Evolutionary conservation across 2,329 filamentous ascomycete genomes (phyloP).

Genomic region (Claviceps sp.): DNA sequence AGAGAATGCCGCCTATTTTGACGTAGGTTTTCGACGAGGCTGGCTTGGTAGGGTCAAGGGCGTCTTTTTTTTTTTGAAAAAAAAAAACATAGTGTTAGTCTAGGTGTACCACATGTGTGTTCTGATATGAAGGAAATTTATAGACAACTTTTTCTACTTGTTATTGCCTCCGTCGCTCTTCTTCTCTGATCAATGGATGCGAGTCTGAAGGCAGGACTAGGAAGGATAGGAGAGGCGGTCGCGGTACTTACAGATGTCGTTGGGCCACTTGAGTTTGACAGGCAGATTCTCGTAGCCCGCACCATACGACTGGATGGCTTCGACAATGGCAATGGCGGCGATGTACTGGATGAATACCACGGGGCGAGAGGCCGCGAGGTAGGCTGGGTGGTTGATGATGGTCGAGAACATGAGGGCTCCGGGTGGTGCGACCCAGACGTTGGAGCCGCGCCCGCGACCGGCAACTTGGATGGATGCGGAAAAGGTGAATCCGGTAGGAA

Average conservation of each 20-base stretch:
- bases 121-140: not conserved
- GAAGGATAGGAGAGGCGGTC: not conserved
- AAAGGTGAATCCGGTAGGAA: conserved; percentile 78
- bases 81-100: not conserved
- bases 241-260: conserved; percentile 61
- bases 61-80: conserved; percentile 30
- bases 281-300: conserved; percentile 60
- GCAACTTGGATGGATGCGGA: conserved; percentile 81
- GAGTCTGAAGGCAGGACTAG: no score
- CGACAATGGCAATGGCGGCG: conserved; percentile 72
- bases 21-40: conserved; percentile 44
- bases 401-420: conserved; percentile 82
- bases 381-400: conserved; percentile 68
- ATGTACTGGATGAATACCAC: conserved; percentile 93
- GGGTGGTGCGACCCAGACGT: conserved; percentile 87
- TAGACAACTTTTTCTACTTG: not conserved
- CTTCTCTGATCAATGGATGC: not conserved
- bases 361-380: conserved; percentile 57
- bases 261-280: conserved; percentile 92
- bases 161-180: not conserved
- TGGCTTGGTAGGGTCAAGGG: conserved; percentile 46
- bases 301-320: conserved; percentile 71
- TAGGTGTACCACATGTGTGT: not conserved
- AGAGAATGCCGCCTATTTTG: conserved; percentile 87
- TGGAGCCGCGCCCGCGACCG: conserved; percentile 75